A percentile compares a stretch with the other conserved stretches of the same genome.
phyloP scores from a whole-genome alignment of 345 rosid genomes.

The Eutrema yunnanense region DNA sequence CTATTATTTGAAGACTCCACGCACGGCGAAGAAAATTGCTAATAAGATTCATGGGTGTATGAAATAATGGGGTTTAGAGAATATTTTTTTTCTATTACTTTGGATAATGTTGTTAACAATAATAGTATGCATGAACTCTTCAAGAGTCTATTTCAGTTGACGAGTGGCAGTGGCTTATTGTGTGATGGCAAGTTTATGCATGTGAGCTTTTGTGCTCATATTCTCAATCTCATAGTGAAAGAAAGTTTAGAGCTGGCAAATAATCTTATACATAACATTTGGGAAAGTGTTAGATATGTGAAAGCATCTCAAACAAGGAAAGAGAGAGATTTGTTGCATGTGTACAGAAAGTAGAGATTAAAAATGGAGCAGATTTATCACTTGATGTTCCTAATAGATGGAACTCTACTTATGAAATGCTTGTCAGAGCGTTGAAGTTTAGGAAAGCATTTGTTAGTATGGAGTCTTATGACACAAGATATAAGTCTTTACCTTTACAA shows the following conservation, averaged over 20 bases:
- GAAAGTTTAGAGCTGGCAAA: background rate
- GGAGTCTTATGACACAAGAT: background rate
- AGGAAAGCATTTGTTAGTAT: background rate
- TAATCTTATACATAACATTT: background rate
- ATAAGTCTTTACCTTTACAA: too few relatives aligned
- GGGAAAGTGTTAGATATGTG: background rate
- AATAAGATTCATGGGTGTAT: background rate
- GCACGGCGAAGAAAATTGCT: background rate
- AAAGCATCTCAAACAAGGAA: background rate
- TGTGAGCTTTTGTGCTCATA: background rate
- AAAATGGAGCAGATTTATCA: background rate
- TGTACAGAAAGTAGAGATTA: background rate
- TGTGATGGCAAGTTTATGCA: background rate
- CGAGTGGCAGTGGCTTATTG: background rate
- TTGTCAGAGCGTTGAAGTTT: background rate
- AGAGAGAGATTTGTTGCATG: background rate
- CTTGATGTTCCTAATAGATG: background rate
- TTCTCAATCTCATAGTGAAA: background rate
- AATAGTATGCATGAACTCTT: background rate
- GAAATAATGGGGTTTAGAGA: background rate
- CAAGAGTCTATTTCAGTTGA: background rate
- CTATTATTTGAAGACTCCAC: background rate
- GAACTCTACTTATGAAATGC: background rate
- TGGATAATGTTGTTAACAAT: too few relatives aligned
- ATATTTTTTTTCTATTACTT: too few relatives aligned